These are phyloP conservation scores for Gigaspora rosea DNA, from an alignment of 192 early-diverging fungal genomes.

Conservation along the genomic window DNA sequence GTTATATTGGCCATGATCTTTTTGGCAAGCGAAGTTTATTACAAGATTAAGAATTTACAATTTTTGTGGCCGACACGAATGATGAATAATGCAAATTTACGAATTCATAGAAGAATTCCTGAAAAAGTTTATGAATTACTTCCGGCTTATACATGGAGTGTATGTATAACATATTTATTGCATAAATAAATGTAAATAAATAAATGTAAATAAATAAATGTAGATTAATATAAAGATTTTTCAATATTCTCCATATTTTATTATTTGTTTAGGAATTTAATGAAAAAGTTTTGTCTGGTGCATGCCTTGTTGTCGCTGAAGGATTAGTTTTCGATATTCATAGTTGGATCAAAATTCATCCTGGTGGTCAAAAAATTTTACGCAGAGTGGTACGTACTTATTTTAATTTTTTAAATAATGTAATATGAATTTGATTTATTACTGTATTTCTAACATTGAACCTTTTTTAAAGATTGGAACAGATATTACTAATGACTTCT, in stretches of 20 bases:
- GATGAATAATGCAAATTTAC: background rate
- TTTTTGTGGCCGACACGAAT: background rate
- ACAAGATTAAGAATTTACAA: slow-evolving; percentile 1
- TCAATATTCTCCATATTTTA: no score
- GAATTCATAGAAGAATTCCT: background rate
- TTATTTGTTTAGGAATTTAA: background rate
- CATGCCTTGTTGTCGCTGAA: slow-evolving; percentile 23
- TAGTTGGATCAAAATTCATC: slow-evolving; percentile 29
- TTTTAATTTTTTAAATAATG: no score
- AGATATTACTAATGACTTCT: slow-evolving; percentile 14
- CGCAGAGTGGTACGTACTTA: background rate
- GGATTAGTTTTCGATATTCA: slow-evolving; percentile 28
- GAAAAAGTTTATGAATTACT: background rate
- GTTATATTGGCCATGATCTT: background rate
- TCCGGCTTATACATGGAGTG: background rate
- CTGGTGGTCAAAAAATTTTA: slow-evolving; percentile 27
- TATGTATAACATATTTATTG: no score
- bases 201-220: no score
- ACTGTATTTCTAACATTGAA: no score
- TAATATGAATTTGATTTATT: no score
- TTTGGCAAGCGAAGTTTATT: background rate
- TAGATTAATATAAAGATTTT: no score
- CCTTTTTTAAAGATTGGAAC: slow-evolving; percentile 7
- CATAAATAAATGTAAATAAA: no score
- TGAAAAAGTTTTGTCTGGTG: background rate